Evolutionary conservation across 768 basidiomycete genomes (phyloP).

Genomic region (Tylopilus sp.): DNA sequence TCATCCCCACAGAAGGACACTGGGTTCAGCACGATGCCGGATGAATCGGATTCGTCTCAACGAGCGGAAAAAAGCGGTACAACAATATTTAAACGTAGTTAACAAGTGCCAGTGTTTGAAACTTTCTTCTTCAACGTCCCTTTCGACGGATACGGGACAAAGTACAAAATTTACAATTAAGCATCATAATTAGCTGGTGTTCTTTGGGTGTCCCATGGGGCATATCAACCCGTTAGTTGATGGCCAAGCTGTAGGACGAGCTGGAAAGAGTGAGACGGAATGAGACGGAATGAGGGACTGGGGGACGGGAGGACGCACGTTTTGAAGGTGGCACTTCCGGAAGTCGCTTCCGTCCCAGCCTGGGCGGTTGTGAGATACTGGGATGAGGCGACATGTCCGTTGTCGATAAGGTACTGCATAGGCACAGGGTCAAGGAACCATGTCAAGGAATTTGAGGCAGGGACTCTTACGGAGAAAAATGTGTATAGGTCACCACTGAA

Average conservation of each 20-base stretch:
- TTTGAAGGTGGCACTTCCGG: conserved; percentile 52
- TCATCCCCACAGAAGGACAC: no score
- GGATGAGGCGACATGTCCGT: conserved; percentile 45
- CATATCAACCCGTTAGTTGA: neutral
- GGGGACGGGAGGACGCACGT: conserved; percentile 38
- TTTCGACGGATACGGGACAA: no score
- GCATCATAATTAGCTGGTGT: no score
- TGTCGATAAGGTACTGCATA: conserved; percentile 48
- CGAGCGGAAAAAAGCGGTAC: no score
- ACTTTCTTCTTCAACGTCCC: no score
- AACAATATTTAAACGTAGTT: no score
- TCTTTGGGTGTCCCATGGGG: neutral
- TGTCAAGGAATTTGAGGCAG: neutral
- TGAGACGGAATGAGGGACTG: neutral
- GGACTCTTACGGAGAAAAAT: neutral
- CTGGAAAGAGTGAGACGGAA: conserved; percentile 21
- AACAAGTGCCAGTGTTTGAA: no score
- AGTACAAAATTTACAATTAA: no score
- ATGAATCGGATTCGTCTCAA: no score
- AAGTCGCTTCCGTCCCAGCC: conserved; percentile 63
- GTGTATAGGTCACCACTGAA: neutral
- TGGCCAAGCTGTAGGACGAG: conserved; percentile 37
- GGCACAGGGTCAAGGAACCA: neutral
- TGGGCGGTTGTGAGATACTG: conserved; percentile 60
- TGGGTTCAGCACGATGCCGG: no score